Conservation (phyloP, 441 rosid genomes). For the Flueggea neowawraea region DNA sequence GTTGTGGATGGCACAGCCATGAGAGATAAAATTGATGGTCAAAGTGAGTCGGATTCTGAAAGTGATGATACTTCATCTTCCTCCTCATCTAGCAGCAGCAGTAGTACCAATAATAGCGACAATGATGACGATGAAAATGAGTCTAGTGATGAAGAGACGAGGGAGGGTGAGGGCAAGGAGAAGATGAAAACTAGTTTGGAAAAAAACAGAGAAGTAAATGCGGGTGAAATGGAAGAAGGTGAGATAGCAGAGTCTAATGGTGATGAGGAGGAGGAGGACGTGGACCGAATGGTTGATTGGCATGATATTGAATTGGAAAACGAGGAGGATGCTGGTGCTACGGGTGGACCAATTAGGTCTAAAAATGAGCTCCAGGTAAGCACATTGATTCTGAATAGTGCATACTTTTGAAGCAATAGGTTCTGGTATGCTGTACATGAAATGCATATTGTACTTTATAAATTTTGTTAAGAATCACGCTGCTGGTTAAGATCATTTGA, state of each 20-base stretch:
- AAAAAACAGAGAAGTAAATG: constrained; percentile 21
- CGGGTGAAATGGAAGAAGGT: constrained; percentile 80
- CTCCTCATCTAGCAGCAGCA: constrained; percentile 28
- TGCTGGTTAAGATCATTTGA: no score
- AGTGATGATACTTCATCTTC: constrained; percentile 30
- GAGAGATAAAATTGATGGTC: constrained; percentile 25
- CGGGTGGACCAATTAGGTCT: constrained; percentile 60
- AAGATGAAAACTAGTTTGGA: no score
- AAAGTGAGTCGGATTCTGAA: constrained; percentile 28
- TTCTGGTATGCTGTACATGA: no score
- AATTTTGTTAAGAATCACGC: no score
- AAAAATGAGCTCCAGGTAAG: constrained; percentile 84
- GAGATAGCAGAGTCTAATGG: constrained; percentile 52
- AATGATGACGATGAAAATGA: constrained; percentile 19
- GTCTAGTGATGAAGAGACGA: constrained; percentile 13
- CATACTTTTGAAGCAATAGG: no score
- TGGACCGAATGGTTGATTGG: constrained; percentile 43
- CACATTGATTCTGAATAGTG: neutral
- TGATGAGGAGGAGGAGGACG: constrained; percentile 28
- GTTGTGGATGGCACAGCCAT: constrained; percentile 21
- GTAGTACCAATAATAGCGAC: constrained; percentile 19
- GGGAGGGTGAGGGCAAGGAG: constrained; percentile 17
- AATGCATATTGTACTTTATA: no score
- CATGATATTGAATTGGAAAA: constrained; percentile 47
- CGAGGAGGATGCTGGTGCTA: constrained; percentile 37